A percentile compares a stretch with the other conserved stretches of the same genome.
phyloP scores from a whole-genome alignment of 2,329 filamentous ascomycete species.

The Sclerotinia subarctica region DNA sequence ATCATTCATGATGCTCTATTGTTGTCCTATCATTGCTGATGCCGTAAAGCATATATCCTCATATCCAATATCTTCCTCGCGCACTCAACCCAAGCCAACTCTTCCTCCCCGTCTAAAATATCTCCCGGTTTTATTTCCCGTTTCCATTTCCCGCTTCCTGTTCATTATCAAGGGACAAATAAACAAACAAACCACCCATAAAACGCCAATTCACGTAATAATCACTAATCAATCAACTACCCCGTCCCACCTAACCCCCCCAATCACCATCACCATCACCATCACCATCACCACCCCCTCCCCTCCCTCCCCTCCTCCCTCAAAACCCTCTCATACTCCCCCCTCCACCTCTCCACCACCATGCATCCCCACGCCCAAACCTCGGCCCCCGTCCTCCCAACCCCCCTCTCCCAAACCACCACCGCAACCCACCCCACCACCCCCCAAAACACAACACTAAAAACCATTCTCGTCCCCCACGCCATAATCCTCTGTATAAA shows the following conservation, averaged over 20 bases:
- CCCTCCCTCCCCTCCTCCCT: constrained; percentile 26
- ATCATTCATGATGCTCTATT: neutral
- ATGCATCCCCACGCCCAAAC: constrained; percentile 47
- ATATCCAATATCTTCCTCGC: neutral
- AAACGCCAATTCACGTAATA: neutral
- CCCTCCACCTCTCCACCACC: constrained; percentile 52
- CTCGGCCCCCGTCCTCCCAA: constrained; percentile 63
- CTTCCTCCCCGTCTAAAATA: constrained; percentile 19
- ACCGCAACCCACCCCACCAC: constrained; percentile 52
- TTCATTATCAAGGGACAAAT: too few relatives aligned
- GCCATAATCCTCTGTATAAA: constrained; percentile 69
- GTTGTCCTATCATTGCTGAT: neutral
- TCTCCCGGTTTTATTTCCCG: neutral
- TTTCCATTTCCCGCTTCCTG: neutral
- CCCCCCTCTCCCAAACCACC: constrained; percentile 62
- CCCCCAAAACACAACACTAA: constrained; percentile 64
- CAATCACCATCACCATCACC: constrained; percentile 25
- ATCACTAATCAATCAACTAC: too few relatives aligned
- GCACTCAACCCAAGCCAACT: neutral
- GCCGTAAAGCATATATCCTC: neutral
- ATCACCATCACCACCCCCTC: constrained; percentile 37
- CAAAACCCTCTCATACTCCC: constrained; percentile 56
- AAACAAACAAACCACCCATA: too few relatives aligned
- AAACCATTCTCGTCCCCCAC: constrained; percentile 69
- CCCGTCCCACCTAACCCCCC: constrained; percentile 21